Percentiles rank a stretch among this genome's conserved stretches.
Conservation (phyloP, 352 stramenopile genomes). For the Albugo candida region DNA sequence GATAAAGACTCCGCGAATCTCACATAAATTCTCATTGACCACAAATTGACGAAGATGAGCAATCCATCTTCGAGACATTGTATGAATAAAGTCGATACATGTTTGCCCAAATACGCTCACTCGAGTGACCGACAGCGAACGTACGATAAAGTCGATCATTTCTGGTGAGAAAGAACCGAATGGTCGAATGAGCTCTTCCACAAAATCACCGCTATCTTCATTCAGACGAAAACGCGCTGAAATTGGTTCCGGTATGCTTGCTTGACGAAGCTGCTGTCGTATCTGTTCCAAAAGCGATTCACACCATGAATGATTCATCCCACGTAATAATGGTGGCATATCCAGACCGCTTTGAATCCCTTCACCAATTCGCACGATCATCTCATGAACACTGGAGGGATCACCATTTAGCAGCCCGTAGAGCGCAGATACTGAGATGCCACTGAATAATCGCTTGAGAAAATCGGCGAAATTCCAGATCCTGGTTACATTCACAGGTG, state of each 20-base stretch:
- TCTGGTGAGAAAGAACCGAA: slow-evolving; percentile 40
- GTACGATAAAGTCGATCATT: slow-evolving; percentile 31
- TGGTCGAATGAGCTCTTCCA: slow-evolving; percentile 22
- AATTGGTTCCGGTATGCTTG: slow-evolving; percentile 14
- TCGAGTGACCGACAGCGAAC: slow-evolving; percentile 34
- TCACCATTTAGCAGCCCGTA: slow-evolving; percentile 33
- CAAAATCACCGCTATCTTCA: slow-evolving; percentile 16
- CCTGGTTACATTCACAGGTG: slow-evolving; percentile 17
- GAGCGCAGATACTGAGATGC: slow-evolving; percentile 24
- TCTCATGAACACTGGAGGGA: slow-evolving; percentile 22
- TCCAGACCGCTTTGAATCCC: slow-evolving; percentile 38
- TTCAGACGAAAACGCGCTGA: slow-evolving; percentile 6
- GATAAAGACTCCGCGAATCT: slow-evolving; percentile 17
- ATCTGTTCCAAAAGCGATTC: slow-evolving; percentile 25
- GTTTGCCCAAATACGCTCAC: slow-evolving; percentile 21
- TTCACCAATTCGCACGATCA: slow-evolving; percentile 34
- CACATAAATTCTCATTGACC: slow-evolving; percentile 11
- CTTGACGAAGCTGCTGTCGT: slow-evolving; percentile 16
- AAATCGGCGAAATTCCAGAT: slow-evolving; percentile 46
- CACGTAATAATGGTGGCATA: slow-evolving; percentile 31
- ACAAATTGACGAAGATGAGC: slow-evolving; percentile 17
- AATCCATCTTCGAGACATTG: slow-evolving; percentile 34
- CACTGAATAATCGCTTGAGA: slow-evolving; percentile 20
- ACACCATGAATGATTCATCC: slow-evolving; percentile 32
- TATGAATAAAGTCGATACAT: slow-evolving; percentile 24